Percentiles rank a stretch among this genome's conserved stretches.
Evolutionary conservation across 306 rosid genomes (phyloP).

Genomic region (Trifolium fragiferum): DNA sequence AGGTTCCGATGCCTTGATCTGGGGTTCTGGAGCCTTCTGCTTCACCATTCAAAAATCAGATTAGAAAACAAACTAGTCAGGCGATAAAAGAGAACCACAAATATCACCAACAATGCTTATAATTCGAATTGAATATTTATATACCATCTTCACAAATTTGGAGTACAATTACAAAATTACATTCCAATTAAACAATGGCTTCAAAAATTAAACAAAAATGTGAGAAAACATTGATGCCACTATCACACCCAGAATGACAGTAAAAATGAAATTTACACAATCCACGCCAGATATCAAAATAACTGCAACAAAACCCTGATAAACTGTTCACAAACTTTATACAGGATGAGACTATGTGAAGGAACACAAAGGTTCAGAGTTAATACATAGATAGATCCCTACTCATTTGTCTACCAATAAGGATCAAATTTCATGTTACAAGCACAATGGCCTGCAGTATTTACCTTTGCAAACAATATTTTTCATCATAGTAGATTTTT

Average conservation of each 20-base stretch:
- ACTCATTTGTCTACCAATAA: background rate
- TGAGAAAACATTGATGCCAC: background rate
- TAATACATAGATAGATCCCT: background rate
- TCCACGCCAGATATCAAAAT: background rate
- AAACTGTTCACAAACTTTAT: no score
- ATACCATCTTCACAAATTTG: slow-evolving; percentile 19
- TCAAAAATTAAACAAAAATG: no score
- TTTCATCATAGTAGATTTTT: background rate
- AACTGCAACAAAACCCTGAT: background rate
- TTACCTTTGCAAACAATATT: slow-evolving; percentile 1
- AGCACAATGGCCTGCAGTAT: background rate
- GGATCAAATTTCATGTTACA: no score
- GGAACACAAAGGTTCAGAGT: background rate
- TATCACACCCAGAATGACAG: background rate
- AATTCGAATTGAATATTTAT: slow-evolving; percentile 4
- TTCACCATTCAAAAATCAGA: slow-evolving; percentile 37
- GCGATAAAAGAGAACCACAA: slow-evolving; percentile 19
- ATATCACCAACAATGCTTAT: slow-evolving; percentile 23
- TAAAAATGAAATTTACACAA: background rate
- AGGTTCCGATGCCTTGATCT: slow-evolving; percentile 46
- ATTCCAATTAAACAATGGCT: background rate
- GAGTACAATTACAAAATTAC: background rate
- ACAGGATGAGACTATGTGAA: no score
- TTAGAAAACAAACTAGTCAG: slow-evolving; percentile 24
- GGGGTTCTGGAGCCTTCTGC: slow-evolving; percentile 65